Percentiles rank a stretch among this genome's conserved stretches.
Evolutionary conservation across 495 filamentous ascomycete species (phyloP).

Genomic region (Neurospora sp.): DNA sequence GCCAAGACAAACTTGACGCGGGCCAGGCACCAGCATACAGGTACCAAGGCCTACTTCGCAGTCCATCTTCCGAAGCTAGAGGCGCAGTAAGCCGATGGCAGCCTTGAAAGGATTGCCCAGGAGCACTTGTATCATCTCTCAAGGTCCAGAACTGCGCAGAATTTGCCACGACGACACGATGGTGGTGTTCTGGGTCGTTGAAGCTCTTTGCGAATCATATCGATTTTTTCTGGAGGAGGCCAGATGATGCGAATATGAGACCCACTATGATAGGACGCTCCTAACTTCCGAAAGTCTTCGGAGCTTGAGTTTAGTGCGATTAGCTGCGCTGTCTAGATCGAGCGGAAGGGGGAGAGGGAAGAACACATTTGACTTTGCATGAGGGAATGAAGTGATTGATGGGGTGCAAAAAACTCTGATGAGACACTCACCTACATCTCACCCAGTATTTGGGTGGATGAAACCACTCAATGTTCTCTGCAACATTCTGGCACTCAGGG

Average conservation of each 20-base stretch:
- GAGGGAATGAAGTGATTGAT: neutral
- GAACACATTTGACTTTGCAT: neutral
- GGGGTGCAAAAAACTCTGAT: neutral
- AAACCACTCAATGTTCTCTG: neutral
- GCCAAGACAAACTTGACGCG: neutral
- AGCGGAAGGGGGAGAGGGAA: neutral
- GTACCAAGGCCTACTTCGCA: neutral
- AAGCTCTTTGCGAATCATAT: neutral
- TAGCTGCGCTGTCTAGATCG: neutral
- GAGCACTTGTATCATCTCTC: neutral
- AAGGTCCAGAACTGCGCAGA: neutral
- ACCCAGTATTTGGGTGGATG: neutral
- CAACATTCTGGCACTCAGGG: neutral
- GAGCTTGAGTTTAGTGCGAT: neutral
- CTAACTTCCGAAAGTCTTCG: neutral
- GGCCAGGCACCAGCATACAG: neutral
- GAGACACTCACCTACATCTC: neutral
- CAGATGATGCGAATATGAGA: neutral
- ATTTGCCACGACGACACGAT: neutral
- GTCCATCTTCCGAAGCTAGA: neutral
- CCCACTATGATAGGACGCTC: neutral
- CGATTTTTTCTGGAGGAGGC: neutral
- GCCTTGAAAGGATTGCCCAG: neutral
- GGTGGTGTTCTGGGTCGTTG: neutral
- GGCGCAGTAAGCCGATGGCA: neutral